Evolutionary conservation across 129 eudicot species (phyloP).

Genomic region (Mikania micrantha): DNA sequence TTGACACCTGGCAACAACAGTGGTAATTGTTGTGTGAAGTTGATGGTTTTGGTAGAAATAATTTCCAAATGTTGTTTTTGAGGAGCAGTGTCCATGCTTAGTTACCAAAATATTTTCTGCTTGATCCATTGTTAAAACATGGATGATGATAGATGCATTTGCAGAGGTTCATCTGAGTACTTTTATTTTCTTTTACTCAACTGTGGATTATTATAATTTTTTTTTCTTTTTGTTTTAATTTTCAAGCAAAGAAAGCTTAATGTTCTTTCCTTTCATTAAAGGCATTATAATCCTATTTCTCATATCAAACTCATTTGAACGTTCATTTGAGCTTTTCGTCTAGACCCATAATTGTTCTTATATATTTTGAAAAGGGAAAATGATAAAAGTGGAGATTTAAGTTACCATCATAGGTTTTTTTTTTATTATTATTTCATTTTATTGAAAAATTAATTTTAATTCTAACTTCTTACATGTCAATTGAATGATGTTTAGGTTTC

Average conservation of each 20-base stretch:
- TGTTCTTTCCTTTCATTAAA: background rate
- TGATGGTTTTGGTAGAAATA: conserved; percentile 39
- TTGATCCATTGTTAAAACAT: conserved; percentile 6
- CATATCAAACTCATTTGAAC: too few species aligned
- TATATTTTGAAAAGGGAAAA: too few species aligned
- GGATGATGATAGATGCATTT: conserved; percentile 9
- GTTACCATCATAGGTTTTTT: too few species aligned
- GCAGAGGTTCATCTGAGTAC: conserved; percentile 20
- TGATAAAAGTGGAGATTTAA: too few species aligned
- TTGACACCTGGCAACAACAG: background rate
- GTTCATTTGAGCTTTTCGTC: background rate
- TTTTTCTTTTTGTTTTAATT: background rate
- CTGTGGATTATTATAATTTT: background rate
- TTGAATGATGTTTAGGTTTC: too few species aligned
- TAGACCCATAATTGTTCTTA: background rate
- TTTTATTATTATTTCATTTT: background rate
- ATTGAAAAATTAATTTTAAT: too few species aligned
- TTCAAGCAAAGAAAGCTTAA: background rate
- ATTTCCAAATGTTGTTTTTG: conserved; percentile 18
- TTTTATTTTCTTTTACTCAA: conserved; percentile 2
- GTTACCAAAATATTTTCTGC: conserved; percentile 4
- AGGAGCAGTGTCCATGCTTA: conserved; percentile 19
- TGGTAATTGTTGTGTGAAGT: background rate
- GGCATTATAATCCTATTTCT: too few species aligned
- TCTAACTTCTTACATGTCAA: too few species aligned